Evolutionary conservation across 139 green algal genomes (phyloP).

Genomic region (Tetradesmus obliquus): DNA sequence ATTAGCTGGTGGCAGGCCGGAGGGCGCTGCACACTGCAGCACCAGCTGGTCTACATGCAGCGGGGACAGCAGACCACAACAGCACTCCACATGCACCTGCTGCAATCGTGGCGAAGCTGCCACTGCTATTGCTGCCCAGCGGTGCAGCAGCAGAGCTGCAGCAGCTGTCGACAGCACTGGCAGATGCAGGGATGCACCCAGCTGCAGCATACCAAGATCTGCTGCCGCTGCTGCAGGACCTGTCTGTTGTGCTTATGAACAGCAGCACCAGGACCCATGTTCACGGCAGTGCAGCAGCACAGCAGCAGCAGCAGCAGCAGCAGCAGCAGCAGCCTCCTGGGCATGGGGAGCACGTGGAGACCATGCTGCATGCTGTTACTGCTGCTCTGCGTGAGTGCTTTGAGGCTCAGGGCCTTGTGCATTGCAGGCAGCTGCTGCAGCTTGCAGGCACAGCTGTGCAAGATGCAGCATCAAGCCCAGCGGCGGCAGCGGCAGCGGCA

Average conservation of each 20-base stretch:
- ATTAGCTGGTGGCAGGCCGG: neutral
- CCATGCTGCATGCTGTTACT: neutral
- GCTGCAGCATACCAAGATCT: neutral
- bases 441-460: neutral
- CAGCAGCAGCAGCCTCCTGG: neutral
- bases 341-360: neutral
- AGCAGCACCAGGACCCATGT: neutral
- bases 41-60: neutral
- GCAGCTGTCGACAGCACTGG: neutral
- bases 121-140: neutral
- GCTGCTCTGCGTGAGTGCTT: neutral
- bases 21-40: neutral
- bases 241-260: neutral
- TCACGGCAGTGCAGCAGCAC: neutral
- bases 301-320: neutral
- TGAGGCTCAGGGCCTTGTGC: neutral
- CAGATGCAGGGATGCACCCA: no score
- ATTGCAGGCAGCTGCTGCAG: neutral
- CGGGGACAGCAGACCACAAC: neutral
- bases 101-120: neutral
- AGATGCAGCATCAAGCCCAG: neutral
- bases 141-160: neutral
- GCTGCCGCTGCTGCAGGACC: neutral
- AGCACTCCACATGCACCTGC: neutral
- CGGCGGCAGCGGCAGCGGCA: neutral